Evolutionary conservation across 1,284 basidiomycete species (phyloP), one percentile per base, ranked within the genome.

Genomic region (Sphaerobolus stellatus): DNA sequence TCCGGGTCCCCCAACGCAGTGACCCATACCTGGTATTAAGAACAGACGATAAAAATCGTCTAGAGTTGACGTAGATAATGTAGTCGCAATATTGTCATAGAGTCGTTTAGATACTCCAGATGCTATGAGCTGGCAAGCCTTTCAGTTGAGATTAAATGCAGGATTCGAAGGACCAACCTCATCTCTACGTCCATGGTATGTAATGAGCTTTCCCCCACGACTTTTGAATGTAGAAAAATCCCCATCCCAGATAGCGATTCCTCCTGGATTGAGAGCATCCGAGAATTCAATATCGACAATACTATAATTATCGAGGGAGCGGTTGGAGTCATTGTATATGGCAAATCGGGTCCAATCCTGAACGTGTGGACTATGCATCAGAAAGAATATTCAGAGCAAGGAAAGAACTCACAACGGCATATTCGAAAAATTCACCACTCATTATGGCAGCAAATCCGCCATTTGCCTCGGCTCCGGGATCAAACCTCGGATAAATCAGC

Each of bases 21-120:
- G 74, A n/a, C 59, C 58, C 74, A 77, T 75, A 1, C 74, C 75
- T 1, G 73, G 71, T 16, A 75, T 68, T 25, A 70, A 61, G 62
- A 74, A 76, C n/a, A 75, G 65, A 20, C 49, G 40, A 28, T 28
- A 51, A 34, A 50, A 51, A 34, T 46, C 44, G 46, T 47, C 27
- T 28, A 38, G 8, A n/a, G 16, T 48, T 6, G 29, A 40, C 16
- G 14, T 11, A 22, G 41, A 25, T 22, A 45, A 51, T 28, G 43
- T 46, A n/a, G 38, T 38, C 29, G 46, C 33, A 11, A 52, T 38
- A 8, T 49, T 29, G 25, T 44, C 22, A 31, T 47, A 47, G 9
- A 48, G 25, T 8, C 55, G 50, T 14, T 47, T 64, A 13, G 69
- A 66, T 48, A 68, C 69, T 11, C 66, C 68, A 0, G 72, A 67